A percentile compares a stretch with the other conserved stretches of the same genome.
Evolutionary conservation across 176 grass and related monocot species (phyloP).

Genomic region (Bothriochloa decipiens): DNA sequence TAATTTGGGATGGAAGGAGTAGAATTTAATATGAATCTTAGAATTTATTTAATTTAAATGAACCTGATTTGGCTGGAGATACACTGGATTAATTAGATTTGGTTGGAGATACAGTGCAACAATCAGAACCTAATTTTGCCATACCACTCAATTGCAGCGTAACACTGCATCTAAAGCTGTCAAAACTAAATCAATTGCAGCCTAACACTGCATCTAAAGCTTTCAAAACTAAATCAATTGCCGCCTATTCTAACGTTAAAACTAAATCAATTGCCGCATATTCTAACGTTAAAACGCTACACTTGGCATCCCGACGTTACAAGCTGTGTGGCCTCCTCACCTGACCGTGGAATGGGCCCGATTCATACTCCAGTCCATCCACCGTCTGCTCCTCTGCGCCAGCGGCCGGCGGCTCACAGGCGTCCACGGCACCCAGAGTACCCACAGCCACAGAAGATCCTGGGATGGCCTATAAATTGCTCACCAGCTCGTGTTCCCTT

Average conservation of each 20-base stretch:
- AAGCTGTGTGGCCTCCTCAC: not conserved
- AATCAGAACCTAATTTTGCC: not conserved
- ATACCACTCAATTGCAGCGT: too few relatives aligned
- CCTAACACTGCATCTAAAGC: too few relatives aligned
- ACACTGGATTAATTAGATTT: too few relatives aligned
- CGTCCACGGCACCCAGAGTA: not conserved
- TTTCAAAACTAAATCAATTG: too few relatives aligned
- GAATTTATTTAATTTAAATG: not conserved
- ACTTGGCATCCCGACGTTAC: not conserved
- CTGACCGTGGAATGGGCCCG: slow-evolving; percentile 42
- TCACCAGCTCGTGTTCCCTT: not conserved
- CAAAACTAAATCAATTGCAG: too few relatives aligned
- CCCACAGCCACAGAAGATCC: slow-evolving; percentile 26
- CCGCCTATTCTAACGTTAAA: too few relatives aligned
- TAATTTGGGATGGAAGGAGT: not conserved
- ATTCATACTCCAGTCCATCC: slow-evolving; percentile 43
- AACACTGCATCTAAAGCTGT: too few relatives aligned
- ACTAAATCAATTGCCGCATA: not conserved
- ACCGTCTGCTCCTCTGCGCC: slow-evolving; percentile 7
- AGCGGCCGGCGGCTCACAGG: not conserved
- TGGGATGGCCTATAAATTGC: slow-evolving; percentile 42
- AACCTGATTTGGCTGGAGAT: not conserved
- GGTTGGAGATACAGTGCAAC: not conserved
- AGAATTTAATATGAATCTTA: not conserved
- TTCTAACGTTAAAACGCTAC: not conserved